Conservation (phyloP, 176 grass and related monocot species). For the Phoenix roebelenii region DNA sequence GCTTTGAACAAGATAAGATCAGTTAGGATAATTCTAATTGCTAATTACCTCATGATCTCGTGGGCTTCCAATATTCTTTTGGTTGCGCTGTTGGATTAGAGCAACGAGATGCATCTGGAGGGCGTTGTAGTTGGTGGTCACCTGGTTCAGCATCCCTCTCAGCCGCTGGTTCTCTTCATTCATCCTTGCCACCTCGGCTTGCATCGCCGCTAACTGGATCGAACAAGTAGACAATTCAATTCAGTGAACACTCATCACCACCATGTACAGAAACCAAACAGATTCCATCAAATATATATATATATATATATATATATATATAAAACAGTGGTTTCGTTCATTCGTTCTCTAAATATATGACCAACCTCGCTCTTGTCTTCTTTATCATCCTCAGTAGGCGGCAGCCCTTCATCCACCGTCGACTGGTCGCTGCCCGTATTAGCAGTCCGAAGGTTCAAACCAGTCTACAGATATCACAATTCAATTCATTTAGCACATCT, state of each 20-base stretch:
- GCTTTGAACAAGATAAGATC: no score
- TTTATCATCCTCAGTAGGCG: slow-evolving; percentile 22
- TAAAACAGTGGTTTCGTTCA: no score
- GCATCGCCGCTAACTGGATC: slow-evolving; percentile 44
- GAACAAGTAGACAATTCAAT: background rate
- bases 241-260: no score
- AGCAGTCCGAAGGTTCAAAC: slow-evolving; percentile 37
- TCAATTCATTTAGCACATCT: no score
- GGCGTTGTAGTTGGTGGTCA: slow-evolving; percentile 63
- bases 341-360: no score
- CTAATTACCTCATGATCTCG: slow-evolving; percentile 18
- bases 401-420: slow-evolving; percentile 43
- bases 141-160: slow-evolving; percentile 57
- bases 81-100: slow-evolving; percentile 48
- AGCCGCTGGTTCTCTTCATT: slow-evolving; percentile 90
- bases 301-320: no score
- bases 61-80: slow-evolving; percentile 1
- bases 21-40: background rate
- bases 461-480: background rate
- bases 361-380: slow-evolving; percentile 45
- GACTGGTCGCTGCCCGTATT: slow-evolving; percentile 75
- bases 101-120: slow-evolving; percentile 69
- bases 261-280: no score
- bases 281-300: no score
- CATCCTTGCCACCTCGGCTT: slow-evolving; percentile 61